phyloP scores from a whole-genome alignment of 345 rosid species.

The Citropsis articulata region DNA sequence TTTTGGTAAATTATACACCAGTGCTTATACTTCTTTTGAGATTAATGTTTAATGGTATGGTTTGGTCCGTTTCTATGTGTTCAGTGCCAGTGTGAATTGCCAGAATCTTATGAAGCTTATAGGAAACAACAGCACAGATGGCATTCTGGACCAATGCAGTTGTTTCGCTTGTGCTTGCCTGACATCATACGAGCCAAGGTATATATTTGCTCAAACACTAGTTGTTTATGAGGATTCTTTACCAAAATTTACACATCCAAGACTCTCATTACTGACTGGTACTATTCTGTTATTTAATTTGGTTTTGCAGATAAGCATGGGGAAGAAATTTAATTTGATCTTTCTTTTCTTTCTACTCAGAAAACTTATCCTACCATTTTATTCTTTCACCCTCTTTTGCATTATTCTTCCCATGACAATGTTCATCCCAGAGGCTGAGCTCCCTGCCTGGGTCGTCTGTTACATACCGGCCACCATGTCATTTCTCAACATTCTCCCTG shows the following conservation, averaged over 20 bases:
- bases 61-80: constrained; percentile 7
- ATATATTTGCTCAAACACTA: neutral
- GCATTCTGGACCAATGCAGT: constrained; percentile 99
- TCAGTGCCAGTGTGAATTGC: constrained; percentile 91
- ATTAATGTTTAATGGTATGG: constrained; percentile 5
- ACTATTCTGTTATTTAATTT: constrained; percentile 2
- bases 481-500: constrained; percentile 88
- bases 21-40: neutral
- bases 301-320: constrained; percentile 63
- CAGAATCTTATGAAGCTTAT: constrained; percentile 94
- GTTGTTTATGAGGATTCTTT: neutral
- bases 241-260: neutral
- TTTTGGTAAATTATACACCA: neutral
- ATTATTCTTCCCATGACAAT: constrained; percentile 94
- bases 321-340: constrained; percentile 88
- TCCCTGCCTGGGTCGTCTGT: constrained; percentile 91
- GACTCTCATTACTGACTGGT: constrained; percentile 14
- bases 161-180: constrained; percentile 86
- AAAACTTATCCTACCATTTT: constrained; percentile 82
- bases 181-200: constrained; percentile 78
- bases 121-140: constrained; percentile 93
- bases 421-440: constrained; percentile 91
- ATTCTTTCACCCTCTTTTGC: constrained; percentile 95
- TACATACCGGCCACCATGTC: constrained; percentile 97
- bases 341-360: constrained; percentile 87